A percentile compares a stretch with the other conserved stretches of the same genome.
Conservation (phyloP, 2,329 filamentous ascomycete genomes). For the Rosellinia necatrix region DNA sequence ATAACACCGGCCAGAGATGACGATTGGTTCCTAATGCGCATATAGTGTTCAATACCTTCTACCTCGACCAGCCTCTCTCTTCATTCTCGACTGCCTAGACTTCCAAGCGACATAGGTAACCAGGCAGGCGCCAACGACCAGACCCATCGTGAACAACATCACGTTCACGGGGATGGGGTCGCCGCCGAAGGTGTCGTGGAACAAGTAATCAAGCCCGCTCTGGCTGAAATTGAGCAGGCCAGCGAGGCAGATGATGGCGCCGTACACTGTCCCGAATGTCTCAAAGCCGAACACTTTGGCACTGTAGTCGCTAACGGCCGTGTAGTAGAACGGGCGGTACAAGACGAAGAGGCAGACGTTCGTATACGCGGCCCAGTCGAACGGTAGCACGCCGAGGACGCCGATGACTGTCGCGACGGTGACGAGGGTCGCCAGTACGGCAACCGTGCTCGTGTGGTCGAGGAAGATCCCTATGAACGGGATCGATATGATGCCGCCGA, state of each 20-base stretch:
- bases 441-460: slow-evolving; percentile 74
- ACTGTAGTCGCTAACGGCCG: slow-evolving; percentile 84
- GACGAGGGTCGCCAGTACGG: slow-evolving; percentile 73
- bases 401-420: slow-evolving; percentile 75
- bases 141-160: slow-evolving; percentile 64
- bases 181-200: slow-evolving; percentile 71
- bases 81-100: slow-evolving; percentile 37
- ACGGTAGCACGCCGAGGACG: slow-evolving; percentile 73
- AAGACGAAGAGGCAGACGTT: slow-evolving; percentile 82
- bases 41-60: slow-evolving; percentile 2
- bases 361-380: slow-evolving; percentile 71
- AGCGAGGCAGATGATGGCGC: slow-evolving; percentile 83
- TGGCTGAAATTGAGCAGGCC: slow-evolving; percentile 85
- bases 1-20: too few species aligned
- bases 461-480: slow-evolving; percentile 84
- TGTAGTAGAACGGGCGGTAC: slow-evolving; percentile 89
- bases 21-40: not conserved
- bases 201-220: slow-evolving; percentile 76
- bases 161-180: slow-evolving; percentile 80
- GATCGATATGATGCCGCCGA: slow-evolving; percentile 82
- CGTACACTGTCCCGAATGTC: slow-evolving; percentile 94
- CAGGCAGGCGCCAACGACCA: slow-evolving; percentile 67
- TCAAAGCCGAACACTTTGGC: slow-evolving; percentile 92
- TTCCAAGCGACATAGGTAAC: slow-evolving; percentile 66
- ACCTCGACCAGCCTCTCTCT: slow-evolving; percentile 26